Percentiles rank a stretch among this genome's conserved stretches.
These are phyloP conservation scores for Penicillium rolfsii DNA, from an alignment of 2,329 filamentous ascomycete genomes.

Conservation along the genomic window DNA sequence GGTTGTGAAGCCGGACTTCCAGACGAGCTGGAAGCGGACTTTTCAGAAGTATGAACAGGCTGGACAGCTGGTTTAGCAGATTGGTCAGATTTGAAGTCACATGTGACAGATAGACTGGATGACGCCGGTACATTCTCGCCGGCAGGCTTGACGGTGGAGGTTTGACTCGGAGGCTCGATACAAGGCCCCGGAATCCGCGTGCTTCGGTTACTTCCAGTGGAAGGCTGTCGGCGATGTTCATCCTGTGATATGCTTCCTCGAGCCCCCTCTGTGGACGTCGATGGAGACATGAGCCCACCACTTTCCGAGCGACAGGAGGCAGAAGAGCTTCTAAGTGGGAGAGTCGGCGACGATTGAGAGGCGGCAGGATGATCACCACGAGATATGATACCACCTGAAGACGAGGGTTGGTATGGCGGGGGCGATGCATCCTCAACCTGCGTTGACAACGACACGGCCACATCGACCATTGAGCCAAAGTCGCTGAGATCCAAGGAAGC, in stretches of 20 bases:
- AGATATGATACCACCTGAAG: conserved; percentile 1
- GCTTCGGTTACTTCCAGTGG: conserved; percentile 17
- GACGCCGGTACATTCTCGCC: not conserved
- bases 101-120: conserved; percentile 2
- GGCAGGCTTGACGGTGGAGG: not conserved
- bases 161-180: not conserved
- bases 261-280: conserved; percentile 15
- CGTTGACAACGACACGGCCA: conserved; percentile 34
- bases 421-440: conserved; percentile 29
- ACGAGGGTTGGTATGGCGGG: conserved; percentile 25
- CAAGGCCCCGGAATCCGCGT: conserved; percentile 5
- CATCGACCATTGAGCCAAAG: conserved; percentile 40
- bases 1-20: conserved; percentile 20
- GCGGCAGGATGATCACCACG: conserved; percentile 2
- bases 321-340: conserved; percentile 9
- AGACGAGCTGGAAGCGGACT: conserved; percentile 17
- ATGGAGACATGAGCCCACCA: conserved; percentile 6
- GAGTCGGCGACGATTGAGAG: conserved; percentile 12
- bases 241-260: conserved; percentile 15
- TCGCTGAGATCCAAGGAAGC: conserved; percentile 39
- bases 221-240: conserved; percentile 13
- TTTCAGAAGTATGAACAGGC: conserved; percentile 9
- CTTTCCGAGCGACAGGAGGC: conserved; percentile 6
- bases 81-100: conserved; percentile 11
- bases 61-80: conserved; percentile 3